Percentiles rank a stretch among this genome's conserved stretches.
Evolutionary conservation across 2,329 filamentous ascomycete genomes (phyloP).

Genomic region (Cryphonectria parasitica): DNA sequence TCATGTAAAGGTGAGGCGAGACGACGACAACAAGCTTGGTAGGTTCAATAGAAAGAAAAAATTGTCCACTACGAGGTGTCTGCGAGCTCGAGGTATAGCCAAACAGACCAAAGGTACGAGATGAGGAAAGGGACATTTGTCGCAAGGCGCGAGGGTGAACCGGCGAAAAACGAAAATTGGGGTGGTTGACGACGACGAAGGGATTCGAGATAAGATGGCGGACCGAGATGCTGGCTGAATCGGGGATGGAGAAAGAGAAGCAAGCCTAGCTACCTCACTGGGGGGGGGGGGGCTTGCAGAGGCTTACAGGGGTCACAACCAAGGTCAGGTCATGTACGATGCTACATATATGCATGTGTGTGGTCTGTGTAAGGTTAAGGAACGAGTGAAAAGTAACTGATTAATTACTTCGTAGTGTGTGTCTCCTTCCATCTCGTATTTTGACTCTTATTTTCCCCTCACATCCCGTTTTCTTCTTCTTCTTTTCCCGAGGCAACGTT

Average conservation of each 20-base stretch:
- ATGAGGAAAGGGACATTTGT: neutral
- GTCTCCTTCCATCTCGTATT: too few relatives aligned
- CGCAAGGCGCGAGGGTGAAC: neutral
- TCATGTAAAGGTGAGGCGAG: neutral
- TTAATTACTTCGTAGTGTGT: too few relatives aligned
- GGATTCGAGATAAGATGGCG: conserved; percentile 14
- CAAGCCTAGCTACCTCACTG: neutral
- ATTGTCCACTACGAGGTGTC: neutral
- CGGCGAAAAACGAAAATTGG: neutral
- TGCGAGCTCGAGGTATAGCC: conserved; percentile 9
- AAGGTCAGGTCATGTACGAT: neutral
- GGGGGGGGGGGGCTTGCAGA: neutral
- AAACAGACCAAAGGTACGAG: neutral
- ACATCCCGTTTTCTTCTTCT: too few relatives aligned
- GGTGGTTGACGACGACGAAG: conserved; percentile 20
- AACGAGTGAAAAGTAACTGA: neutral
- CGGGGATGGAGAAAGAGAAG: conserved; percentile 2
- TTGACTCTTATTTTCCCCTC: too few relatives aligned
- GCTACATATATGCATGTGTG: neutral
- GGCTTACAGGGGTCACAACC: conserved; percentile 9
- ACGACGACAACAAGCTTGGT: neutral
- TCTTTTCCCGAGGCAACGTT: too few relatives aligned
- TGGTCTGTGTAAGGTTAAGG: neutral
- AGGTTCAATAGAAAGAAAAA: neutral
- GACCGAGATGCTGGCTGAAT: neutral